Percentiles rank a stretch among this genome's conserved stretches.
These are phyloP conservation scores for Steccherinum ochraceum DNA, from an alignment of 768 basidiomycete genomes.

Conservation along the genomic window DNA sequence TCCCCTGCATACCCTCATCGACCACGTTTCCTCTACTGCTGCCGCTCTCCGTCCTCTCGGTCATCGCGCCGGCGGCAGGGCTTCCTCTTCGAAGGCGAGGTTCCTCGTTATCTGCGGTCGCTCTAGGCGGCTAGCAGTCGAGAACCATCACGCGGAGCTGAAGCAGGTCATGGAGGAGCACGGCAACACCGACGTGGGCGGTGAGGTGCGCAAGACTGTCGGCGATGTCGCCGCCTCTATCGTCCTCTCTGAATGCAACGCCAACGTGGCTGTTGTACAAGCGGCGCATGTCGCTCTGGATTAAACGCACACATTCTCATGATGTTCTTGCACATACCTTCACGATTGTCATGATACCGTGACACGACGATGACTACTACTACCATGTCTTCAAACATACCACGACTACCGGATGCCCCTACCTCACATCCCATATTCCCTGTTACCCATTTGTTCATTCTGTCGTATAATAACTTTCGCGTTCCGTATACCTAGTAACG, in stretches of 20 bases:
- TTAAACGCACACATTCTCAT: background rate
- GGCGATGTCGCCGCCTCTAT: conserved; percentile 82
- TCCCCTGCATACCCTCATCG: conserved; percentile 52
- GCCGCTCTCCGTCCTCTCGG: conserved; percentile 8
- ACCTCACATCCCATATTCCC: too few species aligned
- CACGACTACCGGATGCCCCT: too few species aligned
- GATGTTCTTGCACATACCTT: background rate
- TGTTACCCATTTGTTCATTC: too few species aligned
- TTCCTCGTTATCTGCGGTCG: conserved; percentile 69
- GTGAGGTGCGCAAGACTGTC: conserved; percentile 73
- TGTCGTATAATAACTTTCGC: too few species aligned
- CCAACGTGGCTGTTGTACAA: conserved; percentile 66
- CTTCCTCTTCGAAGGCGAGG: conserved; percentile 16
- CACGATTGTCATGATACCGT: background rate
- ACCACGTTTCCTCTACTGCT: conserved; percentile 27
- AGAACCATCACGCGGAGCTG: conserved; percentile 69
- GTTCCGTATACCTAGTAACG: too few species aligned
- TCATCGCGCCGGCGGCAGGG: background rate
- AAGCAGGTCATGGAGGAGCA: conserved; percentile 54
- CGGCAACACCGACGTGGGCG: conserved; percentile 34
- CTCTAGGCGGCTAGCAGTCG: conserved; percentile 64
- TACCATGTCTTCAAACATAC: too few species aligned
- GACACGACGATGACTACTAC: too few species aligned
- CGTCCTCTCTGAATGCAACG: conserved; percentile 51
- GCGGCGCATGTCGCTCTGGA: conserved; percentile 22